These are phyloP conservation scores for Penicillium olsonii DNA, from an alignment of 2,329 filamentous ascomycete genomes.

Conservation along the genomic window DNA sequence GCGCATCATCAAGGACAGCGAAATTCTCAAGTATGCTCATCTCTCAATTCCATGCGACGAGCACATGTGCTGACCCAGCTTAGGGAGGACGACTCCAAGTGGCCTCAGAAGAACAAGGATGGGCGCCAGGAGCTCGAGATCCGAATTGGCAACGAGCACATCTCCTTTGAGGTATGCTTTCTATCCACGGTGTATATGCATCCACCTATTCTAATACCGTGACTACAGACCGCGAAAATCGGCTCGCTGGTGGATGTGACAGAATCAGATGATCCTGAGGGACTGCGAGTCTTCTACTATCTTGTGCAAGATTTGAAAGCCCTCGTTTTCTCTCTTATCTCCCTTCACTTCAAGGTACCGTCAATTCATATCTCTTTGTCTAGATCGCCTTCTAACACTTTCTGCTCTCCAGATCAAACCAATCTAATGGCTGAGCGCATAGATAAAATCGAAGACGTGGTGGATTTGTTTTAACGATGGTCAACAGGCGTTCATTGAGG, in stretches of 20 bases:
- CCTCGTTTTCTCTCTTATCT: slow-evolving; percentile 92
- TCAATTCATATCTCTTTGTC: neutral
- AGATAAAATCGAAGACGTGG: slow-evolving; percentile 2
- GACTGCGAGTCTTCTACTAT: slow-evolving; percentile 96
- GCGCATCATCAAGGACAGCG: slow-evolving; percentile 93
- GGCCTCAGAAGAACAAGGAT: slow-evolving; percentile 99
- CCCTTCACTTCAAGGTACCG: slow-evolving; percentile 87
- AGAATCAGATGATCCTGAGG: slow-evolving; percentile 93
- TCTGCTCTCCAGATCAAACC: slow-evolving; percentile 51
- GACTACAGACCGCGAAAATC: slow-evolving; percentile 85
- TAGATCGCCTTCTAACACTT: slow-evolving; percentile 3
- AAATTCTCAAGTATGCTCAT: slow-evolving; percentile 84
- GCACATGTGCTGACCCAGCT: slow-evolving; percentile 25
- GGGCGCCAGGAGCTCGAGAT: slow-evolving; percentile 96
- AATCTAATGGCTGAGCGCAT: slow-evolving; percentile 38
- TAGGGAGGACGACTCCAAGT: slow-evolving; percentile 97
- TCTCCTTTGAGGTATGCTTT: slow-evolving; percentile 81
- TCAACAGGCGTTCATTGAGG: slow-evolving; percentile 24
- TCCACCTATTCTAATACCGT: slow-evolving; percentile 1
- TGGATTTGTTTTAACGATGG: slow-evolving; percentile 21
- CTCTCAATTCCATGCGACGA: neutral
- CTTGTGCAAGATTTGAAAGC: slow-evolving; percentile 97
- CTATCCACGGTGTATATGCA: neutral
- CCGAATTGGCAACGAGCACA: slow-evolving; percentile 88
- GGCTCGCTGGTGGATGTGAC: slow-evolving; percentile 95